Evolutionary conservation across 495 filamentous ascomycete genomes (phyloP), one percentile per base, ranked within the genome.

Genomic region (Penicillium pancosmium): DNA sequence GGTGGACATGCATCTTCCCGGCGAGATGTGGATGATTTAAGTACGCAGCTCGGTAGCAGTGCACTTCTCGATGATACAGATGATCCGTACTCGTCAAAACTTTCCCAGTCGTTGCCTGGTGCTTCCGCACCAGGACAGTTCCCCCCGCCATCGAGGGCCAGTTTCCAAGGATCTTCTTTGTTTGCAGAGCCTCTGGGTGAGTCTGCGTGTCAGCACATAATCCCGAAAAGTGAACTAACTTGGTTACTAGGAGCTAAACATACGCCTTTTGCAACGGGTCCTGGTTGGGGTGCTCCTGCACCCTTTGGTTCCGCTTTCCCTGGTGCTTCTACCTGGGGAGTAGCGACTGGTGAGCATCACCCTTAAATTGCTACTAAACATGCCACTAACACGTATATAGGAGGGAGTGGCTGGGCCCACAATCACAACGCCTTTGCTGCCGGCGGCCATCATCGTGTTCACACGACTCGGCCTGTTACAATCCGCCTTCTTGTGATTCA

Each of bases 51-150:
- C n/a, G 95, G 94, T 10, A 97, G 93, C 73, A 92, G 88, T 70
- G 93, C 93, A 9, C 78, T 98, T n/a, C 79, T 97, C 38, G 93
- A 95, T 64, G 92, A 95, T 67, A 82, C 79, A 16, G 86, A 91
- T 57, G 82, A 80, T 50, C 73, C 80, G 23, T 71, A 80, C 50
- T 62, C 78, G 16, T 72, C 76, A 11, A 73, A 74, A 36, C 66
- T 71, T 50, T 76, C 68, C 52, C 73, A 70, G 66, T 78, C 78
- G 21, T 66, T 78, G 25, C 75, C 77, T 16, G 76, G 71, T 53
- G 68, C 69, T 16, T 66, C 72, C 15, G 63, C 60, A 16, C 69
- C 71, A 25, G 72, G 66, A 27, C 56, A 65, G 31, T 68, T 74
- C 57, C 73, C 72, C 5, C 66, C 72, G 19, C 73, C 75, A 41